phyloP scores from a whole-genome alignment of 345 rosid genomes.

The Eucalyptus sp. region DNA sequence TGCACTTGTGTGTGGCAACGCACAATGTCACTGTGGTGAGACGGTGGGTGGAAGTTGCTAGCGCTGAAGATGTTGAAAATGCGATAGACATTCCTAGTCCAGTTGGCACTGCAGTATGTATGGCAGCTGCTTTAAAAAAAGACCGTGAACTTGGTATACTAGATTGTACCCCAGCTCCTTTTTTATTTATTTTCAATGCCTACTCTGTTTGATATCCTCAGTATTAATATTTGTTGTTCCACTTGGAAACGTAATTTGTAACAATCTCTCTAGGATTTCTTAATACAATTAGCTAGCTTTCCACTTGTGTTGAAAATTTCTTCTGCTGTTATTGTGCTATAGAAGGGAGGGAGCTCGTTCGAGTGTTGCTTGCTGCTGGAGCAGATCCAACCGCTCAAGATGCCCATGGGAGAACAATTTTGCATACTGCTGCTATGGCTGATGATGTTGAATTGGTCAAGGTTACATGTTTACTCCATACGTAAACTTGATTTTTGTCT shows the following conservation, averaged over 20 bases:
- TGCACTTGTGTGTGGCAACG: conserved; percentile 80
- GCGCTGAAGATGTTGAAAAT: conserved; percentile 48
- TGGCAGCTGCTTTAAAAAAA: conserved; percentile 85
- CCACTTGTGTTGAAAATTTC: not conserved
- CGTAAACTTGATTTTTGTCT: not conserved
- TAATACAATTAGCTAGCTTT: not conserved
- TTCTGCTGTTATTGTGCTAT: conserved; percentile 8
- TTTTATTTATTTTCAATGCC: not conserved
- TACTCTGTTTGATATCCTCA: not conserved
- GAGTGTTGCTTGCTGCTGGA: conserved; percentile 78
- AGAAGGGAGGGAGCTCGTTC: conserved; percentile 94
- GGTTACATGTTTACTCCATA: conserved; percentile 10
- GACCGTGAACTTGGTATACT: conserved; percentile 85
- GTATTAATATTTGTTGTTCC: not conserved
- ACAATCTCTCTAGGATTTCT: not conserved
- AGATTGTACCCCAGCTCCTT: not conserved
- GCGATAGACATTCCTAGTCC: conserved; percentile 76
- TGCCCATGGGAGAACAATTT: conserved; percentile 76
- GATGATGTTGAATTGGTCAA: conserved; percentile 84
- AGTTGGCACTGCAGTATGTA: conserved; percentile 83
- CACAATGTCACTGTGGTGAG: conserved; percentile 89
- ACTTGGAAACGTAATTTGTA: not conserved
- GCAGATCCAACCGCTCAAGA: conserved; percentile 92
- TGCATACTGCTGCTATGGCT: conserved; percentile 91
- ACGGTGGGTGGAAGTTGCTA: conserved; percentile 88